Evolutionary conservation across 2,329 filamentous ascomycete species (phyloP).

Genomic region (Aspergillus fumigatiaffinis): DNA sequence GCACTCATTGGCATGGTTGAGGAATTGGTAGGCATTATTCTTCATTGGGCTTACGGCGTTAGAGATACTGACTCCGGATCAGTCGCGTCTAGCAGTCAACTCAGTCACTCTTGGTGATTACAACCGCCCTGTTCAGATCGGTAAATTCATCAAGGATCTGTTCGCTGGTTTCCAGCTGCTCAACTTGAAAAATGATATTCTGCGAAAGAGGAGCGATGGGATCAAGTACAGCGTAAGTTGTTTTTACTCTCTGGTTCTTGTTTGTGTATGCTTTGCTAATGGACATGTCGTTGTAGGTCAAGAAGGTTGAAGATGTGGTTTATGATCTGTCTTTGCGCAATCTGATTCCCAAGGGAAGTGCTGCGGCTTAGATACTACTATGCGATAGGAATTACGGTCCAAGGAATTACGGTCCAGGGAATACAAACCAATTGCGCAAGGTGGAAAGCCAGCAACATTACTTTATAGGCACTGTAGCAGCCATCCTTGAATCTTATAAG

Average conservation of each 20-base stretch:
- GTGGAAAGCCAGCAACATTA: not conserved
- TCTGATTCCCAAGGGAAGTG: slow-evolving; percentile 56
- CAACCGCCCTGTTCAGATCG: slow-evolving; percentile 78
- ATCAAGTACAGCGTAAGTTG: slow-evolving; percentile 76
- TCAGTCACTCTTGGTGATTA: slow-evolving; percentile 90
- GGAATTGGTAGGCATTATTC: slow-evolving; percentile 60
- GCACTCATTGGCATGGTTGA: slow-evolving; percentile 82
- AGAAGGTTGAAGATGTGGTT: slow-evolving; percentile 96
- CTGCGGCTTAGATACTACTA: slow-evolving; percentile 11
- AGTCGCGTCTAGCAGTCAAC: slow-evolving; percentile 85
- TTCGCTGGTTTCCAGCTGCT: slow-evolving; percentile 95
- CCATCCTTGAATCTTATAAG: too few relatives aligned
- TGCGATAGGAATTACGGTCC: not conserved
- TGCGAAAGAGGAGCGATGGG: slow-evolving; percentile 82
- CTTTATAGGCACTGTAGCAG: too few relatives aligned
- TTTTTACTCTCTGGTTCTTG: not conserved
- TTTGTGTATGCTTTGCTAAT: slow-evolving; percentile 2
- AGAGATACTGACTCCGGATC: not conserved
- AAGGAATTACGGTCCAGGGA: not conserved
- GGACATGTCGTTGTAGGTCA: slow-evolving; percentile 55
- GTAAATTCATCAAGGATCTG: slow-evolving; percentile 88
- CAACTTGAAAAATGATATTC: slow-evolving; percentile 92
- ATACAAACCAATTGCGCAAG: not conserved
- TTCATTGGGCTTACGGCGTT: not conserved
- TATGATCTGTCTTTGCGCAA: slow-evolving; percentile 90